Evolutionary conservation across 305 asterid genomes (phyloP).

Genomic region (Fraxinus latifolia): DNA sequence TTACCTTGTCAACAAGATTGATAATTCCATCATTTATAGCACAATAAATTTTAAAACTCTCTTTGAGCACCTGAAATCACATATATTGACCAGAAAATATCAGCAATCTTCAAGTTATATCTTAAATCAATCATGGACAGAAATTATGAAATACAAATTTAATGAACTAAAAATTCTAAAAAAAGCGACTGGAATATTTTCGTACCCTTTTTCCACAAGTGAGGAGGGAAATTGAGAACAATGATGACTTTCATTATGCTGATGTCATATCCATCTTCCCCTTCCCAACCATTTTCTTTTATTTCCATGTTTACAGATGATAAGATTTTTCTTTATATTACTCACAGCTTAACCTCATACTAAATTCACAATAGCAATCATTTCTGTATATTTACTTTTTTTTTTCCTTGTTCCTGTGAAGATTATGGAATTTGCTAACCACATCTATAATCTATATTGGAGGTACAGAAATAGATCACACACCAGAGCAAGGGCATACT

Average conservation of each 20-base stretch:
- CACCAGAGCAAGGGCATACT: not conserved
- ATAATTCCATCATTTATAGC: slow-evolving; percentile 95
- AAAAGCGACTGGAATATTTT: not conserved
- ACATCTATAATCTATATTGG: not conserved
- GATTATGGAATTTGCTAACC: not conserved
- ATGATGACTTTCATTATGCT: not conserved
- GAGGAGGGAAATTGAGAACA: not conserved
- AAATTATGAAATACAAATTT: not conserved
- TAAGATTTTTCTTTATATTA: not conserved
- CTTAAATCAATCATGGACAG: not conserved
- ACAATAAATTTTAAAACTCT: slow-evolving; percentile 93
- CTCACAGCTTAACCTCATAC: not conserved
- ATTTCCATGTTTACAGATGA: not conserved
- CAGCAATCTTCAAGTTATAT: not conserved
- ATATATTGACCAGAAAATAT: not conserved
- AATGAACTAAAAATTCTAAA: not conserved
- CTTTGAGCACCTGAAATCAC: slow-evolving; percentile 78
- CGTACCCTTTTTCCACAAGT: not conserved
- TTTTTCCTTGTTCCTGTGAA: not conserved
- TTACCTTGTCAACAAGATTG: slow-evolving; percentile 96
- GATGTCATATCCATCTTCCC: not conserved
- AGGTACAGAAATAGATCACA: not conserved
- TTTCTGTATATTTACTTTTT: not conserved
- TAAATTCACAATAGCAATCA: not conserved
- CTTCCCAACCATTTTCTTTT: not conserved